Evolutionary conservation across 805 yeast genomes (phyloP).

Genomic region (Ogataea neopini): DNA sequence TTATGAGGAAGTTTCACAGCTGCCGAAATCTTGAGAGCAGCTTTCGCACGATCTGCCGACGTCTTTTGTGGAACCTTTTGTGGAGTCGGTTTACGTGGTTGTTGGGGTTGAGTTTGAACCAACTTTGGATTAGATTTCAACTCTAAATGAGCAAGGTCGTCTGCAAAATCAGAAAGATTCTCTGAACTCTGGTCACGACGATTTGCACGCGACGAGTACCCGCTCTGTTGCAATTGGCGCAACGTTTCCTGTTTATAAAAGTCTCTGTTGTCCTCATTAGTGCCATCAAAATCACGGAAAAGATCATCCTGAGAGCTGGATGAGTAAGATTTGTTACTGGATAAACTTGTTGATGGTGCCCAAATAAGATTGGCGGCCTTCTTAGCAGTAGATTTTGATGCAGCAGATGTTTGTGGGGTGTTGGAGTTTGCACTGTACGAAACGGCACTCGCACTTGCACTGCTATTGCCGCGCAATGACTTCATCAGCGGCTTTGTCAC

Average conservation of each 20-base stretch:
- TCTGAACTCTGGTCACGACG: slow-evolving; percentile 21
- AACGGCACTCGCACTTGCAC: not conserved
- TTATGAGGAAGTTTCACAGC: slow-evolving; percentile 32
- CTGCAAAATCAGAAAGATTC: slow-evolving; percentile 15
- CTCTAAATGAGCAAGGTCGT: slow-evolving; percentile 18
- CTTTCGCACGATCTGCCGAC: slow-evolving; percentile 33
- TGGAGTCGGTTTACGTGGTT: slow-evolving; percentile 12
- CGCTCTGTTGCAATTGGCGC: slow-evolving; percentile 29
- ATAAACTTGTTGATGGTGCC: slow-evolving; percentile 37
- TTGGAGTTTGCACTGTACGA: slow-evolving; percentile 5
- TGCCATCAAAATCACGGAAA: slow-evolving; percentile 31
- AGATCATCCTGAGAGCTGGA: slow-evolving; percentile 23
- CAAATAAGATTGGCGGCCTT: slow-evolving; percentile 40
- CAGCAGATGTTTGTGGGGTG: not conserved
- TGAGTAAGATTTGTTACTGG: slow-evolving; percentile 29
- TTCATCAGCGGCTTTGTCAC: slow-evolving; percentile 25
- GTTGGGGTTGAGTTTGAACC: not conserved
- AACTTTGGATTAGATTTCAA: not conserved
- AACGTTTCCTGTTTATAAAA: slow-evolving; percentile 30
- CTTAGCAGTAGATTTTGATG: slow-evolving; percentile 29
- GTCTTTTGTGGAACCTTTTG: slow-evolving; percentile 20
- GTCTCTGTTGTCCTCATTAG: slow-evolving; percentile 24
- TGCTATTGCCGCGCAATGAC: slow-evolving; percentile 20
- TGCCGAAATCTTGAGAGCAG: slow-evolving; percentile 36
- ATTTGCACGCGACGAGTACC: slow-evolving; percentile 20